phyloP scores from a whole-genome alignment of 2,329 filamentous ascomycete genomes.

The Nothomitra cinnamomea region DNA sequence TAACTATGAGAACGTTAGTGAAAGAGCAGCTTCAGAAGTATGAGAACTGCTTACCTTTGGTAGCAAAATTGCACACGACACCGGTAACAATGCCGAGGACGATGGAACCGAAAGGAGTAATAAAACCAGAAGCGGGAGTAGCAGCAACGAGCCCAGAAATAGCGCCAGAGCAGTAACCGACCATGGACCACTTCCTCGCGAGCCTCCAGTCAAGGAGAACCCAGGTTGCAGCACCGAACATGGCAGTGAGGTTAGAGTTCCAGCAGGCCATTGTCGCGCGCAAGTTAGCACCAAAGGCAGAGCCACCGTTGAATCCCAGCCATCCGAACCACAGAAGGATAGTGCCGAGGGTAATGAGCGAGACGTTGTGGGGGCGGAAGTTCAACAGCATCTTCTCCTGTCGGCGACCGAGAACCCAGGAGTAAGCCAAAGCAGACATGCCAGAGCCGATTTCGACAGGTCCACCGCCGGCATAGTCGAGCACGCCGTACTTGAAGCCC shows the following conservation, averaged over 20 bases:
- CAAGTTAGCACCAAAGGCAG: slow-evolving; percentile 82
- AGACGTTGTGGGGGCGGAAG: slow-evolving; percentile 98
- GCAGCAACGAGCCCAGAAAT: slow-evolving; percentile 56
- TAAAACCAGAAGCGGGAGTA: slow-evolving; percentile 51
- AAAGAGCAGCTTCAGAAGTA: neutral
- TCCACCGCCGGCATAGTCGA: slow-evolving; percentile 92
- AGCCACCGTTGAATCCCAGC: slow-evolving; percentile 97
- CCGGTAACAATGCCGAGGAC: slow-evolving; percentile 50
- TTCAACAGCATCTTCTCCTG: slow-evolving; percentile 99
- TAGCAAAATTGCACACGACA: slow-evolving; percentile 49
- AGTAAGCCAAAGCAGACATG: slow-evolving; percentile 85
- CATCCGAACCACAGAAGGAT: slow-evolving; percentile 96
- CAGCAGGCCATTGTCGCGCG: slow-evolving; percentile 93
- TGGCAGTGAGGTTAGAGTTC: slow-evolving; percentile 89
- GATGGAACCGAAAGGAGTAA: slow-evolving; percentile 50
- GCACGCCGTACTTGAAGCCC: slow-evolving; percentile 76
- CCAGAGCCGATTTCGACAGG: slow-evolving; percentile 96
- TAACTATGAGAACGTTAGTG: slow-evolving; percentile 10
- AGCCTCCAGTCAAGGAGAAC: slow-evolving; percentile 90
- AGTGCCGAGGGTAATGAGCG: slow-evolving; percentile 87
- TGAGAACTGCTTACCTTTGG: slow-evolving; percentile 32
- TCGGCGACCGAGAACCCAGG: slow-evolving; percentile 82
- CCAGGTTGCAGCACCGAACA: slow-evolving; percentile 87
- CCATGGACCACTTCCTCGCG: slow-evolving; percentile 79
- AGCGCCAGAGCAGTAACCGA: slow-evolving; percentile 55